Evolutionary conservation across 805 yeast genomes (phyloP).

Genomic region (Saccharomycopsis capsularis): DNA sequence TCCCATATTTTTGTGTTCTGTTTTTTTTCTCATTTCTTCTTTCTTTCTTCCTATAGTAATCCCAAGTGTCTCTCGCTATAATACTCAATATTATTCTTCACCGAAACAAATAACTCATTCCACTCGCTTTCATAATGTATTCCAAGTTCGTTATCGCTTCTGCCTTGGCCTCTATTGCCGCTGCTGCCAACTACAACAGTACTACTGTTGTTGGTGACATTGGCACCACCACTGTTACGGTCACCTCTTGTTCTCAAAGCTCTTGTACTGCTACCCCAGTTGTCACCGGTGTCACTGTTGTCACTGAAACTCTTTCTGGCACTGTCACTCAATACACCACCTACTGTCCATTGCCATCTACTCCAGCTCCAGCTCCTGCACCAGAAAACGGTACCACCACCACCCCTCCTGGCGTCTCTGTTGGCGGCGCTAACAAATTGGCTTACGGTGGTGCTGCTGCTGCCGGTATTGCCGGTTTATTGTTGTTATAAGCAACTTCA

Average conservation of each 20-base stretch:
- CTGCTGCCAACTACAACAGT: slow-evolving; percentile 12
- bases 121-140: slow-evolving; percentile 16
- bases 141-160: slow-evolving; percentile 6
- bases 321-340: slow-evolving; percentile 26
- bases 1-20: background rate
- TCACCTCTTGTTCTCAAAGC: slow-evolving; percentile 25
- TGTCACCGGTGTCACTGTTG: slow-evolving; percentile 27
- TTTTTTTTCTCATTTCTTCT: background rate
- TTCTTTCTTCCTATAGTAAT: background rate
- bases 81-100: too few species aligned
- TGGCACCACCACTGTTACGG: slow-evolving; percentile 21
- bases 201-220: slow-evolving; percentile 17
- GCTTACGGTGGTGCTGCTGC: slow-evolving; percentile 24
- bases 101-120: background rate
- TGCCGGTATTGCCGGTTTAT: slow-evolving; percentile 28
- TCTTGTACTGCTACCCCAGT: slow-evolving; percentile 19
- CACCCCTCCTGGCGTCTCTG: too few species aligned
- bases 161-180: slow-evolving; percentile 8
- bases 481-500: slow-evolving; percentile 27
- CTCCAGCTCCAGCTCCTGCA: slow-evolving; percentile 4
- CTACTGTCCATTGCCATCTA: slow-evolving; percentile 24
- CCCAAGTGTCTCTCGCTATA: background rate
- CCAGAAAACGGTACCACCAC: background rate
- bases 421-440: slow-evolving; percentile 21
- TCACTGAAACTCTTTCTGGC: slow-evolving; percentile 25